Conservation (phyloP, 2,329 filamentous ascomycete genomes). For the Incumbomyces lentus region DNA sequence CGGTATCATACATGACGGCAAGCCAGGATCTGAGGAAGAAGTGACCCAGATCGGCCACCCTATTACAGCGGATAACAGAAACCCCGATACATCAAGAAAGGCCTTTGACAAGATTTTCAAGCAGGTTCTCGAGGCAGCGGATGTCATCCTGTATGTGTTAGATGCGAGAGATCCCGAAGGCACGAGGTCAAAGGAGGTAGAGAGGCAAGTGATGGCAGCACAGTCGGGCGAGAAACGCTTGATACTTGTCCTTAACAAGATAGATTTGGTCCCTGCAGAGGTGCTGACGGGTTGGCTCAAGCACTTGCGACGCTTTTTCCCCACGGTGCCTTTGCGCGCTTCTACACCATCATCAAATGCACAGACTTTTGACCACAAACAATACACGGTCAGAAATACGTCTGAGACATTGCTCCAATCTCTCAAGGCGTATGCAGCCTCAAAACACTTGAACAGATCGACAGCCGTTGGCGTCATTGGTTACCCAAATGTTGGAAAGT, state of each 20-base stretch:
- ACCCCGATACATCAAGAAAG: conserved; percentile 59
- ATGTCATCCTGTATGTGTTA: conserved; percentile 88
- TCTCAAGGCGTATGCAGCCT: conserved; percentile 77
- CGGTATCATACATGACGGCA: conserved; percentile 44
- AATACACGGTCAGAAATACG: conserved; percentile 76
- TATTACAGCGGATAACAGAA: conserved; percentile 16
- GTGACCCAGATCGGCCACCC: no score
- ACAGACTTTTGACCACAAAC: conserved; percentile 83
- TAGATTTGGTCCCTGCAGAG: conserved; percentile 73
- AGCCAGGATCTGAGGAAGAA: conserved; percentile 32
- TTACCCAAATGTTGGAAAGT: conserved; percentile 94
- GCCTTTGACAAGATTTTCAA: conserved; percentile 96
- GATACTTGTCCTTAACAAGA: conserved; percentile 91
- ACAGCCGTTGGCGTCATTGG: conserved; percentile 89
- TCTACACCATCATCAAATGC: conserved; percentile 74
- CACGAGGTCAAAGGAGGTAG: conserved; percentile 80
- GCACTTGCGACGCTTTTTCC: conserved; percentile 80
- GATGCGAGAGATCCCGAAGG: conserved; percentile 86
- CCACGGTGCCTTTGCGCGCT: conserved; percentile 78
- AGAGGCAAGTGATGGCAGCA: conserved; percentile 83
- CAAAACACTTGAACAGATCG: conserved; percentile 75
- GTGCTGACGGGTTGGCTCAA: conserved; percentile 77
- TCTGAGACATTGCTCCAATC: conserved; percentile 77
- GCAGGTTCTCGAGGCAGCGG: conserved; percentile 75
- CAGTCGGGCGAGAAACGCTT: conserved; percentile 73